Conservation (phyloP, 768 basidiomycete species). For the Serpula lacrymans region DNA sequence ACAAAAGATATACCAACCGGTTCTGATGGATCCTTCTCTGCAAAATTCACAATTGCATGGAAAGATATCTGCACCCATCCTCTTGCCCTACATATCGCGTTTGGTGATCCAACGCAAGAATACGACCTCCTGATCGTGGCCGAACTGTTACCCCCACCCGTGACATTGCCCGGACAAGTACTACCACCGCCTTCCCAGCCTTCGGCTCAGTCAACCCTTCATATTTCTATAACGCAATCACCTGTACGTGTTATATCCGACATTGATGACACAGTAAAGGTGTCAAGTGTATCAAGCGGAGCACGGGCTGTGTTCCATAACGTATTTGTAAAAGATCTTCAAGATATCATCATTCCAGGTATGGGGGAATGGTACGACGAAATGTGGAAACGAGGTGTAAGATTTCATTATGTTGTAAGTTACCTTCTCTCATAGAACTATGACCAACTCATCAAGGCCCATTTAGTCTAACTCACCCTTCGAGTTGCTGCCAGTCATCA, state of each 20-base stretch:
- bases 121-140: slow-evolving; percentile 56
- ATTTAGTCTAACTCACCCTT: slow-evolving; percentile 83
- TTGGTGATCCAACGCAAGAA: slow-evolving; percentile 39
- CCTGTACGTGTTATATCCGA: slow-evolving; percentile 84
- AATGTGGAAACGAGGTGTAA: slow-evolving; percentile 68
- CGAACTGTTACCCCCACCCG: slow-evolving; percentile 42
- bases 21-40: slow-evolving; percentile 72
- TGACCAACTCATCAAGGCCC: slow-evolving; percentile 6
- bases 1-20: slow-evolving; percentile 52
- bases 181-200: slow-evolving; percentile 7
- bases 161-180: slow-evolving; percentile 22
- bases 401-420: slow-evolving; percentile 89
- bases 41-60: slow-evolving; percentile 63
- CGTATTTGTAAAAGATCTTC: slow-evolving; percentile 84
- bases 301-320: slow-evolving; percentile 83
- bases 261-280: slow-evolving; percentile 82
- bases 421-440: background rate
- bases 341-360: slow-evolving; percentile 75
- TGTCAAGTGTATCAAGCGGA: slow-evolving; percentile 72
- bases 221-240: slow-evolving; percentile 54
- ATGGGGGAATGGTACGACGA: slow-evolving; percentile 76
- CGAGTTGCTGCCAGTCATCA: slow-evolving; percentile 76
- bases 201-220: slow-evolving; percentile 21
- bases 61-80: slow-evolving; percentile 64
- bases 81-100: slow-evolving; percentile 51